Evolutionary conservation across 805 yeast genomes (phyloP), one percentile per base, ranked within the genome.

Genomic region (Yarrowia yakushimensis): DNA sequence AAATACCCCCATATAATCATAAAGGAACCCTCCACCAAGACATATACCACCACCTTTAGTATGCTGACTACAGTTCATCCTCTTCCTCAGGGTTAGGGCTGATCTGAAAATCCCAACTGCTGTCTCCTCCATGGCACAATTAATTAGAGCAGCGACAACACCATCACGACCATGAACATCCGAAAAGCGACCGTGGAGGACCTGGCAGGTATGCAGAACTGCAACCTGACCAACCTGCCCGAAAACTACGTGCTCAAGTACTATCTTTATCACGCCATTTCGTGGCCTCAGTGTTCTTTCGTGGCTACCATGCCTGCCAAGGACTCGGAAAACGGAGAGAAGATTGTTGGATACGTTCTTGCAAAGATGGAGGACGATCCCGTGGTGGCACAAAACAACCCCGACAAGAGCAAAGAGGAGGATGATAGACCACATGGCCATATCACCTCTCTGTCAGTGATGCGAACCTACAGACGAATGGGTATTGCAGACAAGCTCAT

Each of bases 271-370:
- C 99, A 94, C 75, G 82, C 90, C 9, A 77, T 93, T 59, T 86
- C 97, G 36, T 94, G 99, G 99, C 99, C 99, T 1, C 96, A 93
- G 73, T 96, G 96, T 13, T 89, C 97, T 41, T 94, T 86, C 77
- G 98, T 94, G 36, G 99, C 99, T 17, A 87, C 73, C 6, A 70
- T 68, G 63, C 65, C 93, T 0, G 86, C 94, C 1, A 83, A 86
- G 27, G 87, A 83, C 66, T 83, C 79, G 11, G 86, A 87, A 28
- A 41, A 27, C 27, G 62, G 62, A 18, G 96, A 89, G 71, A 87
- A 89, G 68, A 81, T 94, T 33, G 96, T 94, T n/a, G 99, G 98
- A 5, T 94, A 94, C 71, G 98, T 90, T 4, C 78, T 94, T 67
- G 96, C 96, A 0, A 94, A 94, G 74, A 89, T 94, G 96, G 97